Conservation (phyloP, 2,329 filamentous ascomycete species). For the Emergomyces orientalis region DNA sequence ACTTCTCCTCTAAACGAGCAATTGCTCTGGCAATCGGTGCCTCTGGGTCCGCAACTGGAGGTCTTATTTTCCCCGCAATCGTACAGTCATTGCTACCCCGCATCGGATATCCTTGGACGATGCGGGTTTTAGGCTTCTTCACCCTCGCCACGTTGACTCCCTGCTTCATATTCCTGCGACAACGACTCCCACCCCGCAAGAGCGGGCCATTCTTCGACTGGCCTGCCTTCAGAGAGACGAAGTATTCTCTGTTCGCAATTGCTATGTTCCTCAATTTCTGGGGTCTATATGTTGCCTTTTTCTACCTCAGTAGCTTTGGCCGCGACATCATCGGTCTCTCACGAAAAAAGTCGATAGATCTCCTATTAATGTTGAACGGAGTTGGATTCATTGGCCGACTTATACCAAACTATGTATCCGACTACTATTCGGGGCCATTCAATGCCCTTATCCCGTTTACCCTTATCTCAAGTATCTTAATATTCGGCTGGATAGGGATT, state of each 20-base stretch:
- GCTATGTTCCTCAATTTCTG: constrained; percentile 42
- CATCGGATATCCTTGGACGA: constrained; percentile 56
- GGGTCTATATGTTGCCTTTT: constrained; percentile 47
- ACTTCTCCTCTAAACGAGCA: constrained; percentile 51
- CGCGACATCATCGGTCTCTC: constrained; percentile 33
- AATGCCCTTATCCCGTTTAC: constrained; percentile 51
- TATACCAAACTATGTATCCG: constrained; percentile 50
- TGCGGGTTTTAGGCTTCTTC: constrained; percentile 53
- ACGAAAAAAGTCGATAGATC: constrained; percentile 44
- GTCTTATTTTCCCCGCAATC: constrained; percentile 54
- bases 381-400: constrained; percentile 51
- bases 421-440: constrained; percentile 48
- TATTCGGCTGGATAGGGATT: constrained; percentile 53
- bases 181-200: constrained; percentile 42
- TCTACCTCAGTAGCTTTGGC: constrained; percentile 38
- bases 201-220: constrained; percentile 45
- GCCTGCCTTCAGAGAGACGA: constrained; percentile 42
- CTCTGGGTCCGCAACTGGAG: constrained; percentile 52
- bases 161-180: constrained; percentile 38
- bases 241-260: constrained; percentile 38
- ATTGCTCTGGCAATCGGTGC: constrained; percentile 53
- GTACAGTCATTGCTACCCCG: constrained; percentile 48
- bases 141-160: constrained; percentile 41
- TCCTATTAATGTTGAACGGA: constrained; percentile 58
- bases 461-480: constrained; percentile 33